Evolutionary conservation across 2,329 filamentous ascomycete genomes (phyloP), one percentile per base, ranked within the genome.

Genomic region (Sarocladium kiliense): DNA sequence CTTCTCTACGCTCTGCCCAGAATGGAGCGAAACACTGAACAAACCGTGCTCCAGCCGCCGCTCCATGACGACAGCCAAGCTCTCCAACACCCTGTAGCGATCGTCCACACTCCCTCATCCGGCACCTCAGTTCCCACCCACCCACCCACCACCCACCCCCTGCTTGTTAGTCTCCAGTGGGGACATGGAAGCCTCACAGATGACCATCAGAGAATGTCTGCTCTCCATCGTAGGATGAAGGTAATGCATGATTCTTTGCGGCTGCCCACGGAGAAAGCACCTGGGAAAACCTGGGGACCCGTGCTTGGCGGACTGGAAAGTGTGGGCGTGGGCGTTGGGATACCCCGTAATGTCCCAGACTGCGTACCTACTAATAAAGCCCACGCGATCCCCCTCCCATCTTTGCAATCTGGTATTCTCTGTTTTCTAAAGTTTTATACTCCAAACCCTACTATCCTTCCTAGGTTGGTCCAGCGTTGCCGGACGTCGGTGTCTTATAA

Each of bases 41-140:
- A n/a, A n/a, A n/a, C n/a, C n/a, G n/a, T n/a, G n/a, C n/a, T n/a
- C n/a, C n/a, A 54, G 57, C 55, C 56, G 23, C 30, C 55, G 58
- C 57, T 59, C 61, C 60, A 65, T 65, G 63, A 65, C 61, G 63
- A 64, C 61, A 64, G 62, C 63, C 63, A 64, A 65, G 63, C 16
- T 27, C 44, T 58, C 36, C 16, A 6, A 39, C 36, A 10, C 36
- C 16, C 5, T 6, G 36, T 39, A 10, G 36, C 41, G 41, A 47
- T 47, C 25, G 44, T 27, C 44, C 44, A 47, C 47, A 19, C 30
- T 7, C 25, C 26, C 41, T 49, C 44, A 30, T 49, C 44, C 44
- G 44, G 44, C 44, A 49, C 44, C 27, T 44, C n/a, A n/a, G 36
- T 39, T 39, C 36, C 12, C 41, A 44, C 21, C 41, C n/a, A 25